Evolutionary conservation across 768 basidiomycete species (phyloP), one percentile per base, ranked within the genome.

Genomic region (Boletellus sp.): DNA sequence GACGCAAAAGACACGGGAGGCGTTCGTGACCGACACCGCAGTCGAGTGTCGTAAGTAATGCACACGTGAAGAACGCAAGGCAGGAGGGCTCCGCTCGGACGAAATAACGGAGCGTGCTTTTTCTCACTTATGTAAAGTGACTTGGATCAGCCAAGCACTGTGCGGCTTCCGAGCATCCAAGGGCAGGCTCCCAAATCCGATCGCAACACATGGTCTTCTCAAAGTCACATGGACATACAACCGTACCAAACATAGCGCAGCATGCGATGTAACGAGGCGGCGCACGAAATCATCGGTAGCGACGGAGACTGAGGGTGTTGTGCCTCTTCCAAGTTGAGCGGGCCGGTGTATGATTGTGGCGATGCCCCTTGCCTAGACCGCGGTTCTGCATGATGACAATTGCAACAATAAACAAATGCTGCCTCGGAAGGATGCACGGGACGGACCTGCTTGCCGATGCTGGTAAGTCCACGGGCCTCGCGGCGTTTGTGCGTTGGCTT

Each of bases 401-500:
- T 3, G 41, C 40, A 49, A n/a, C 20, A 8, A 11, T 58, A 23
- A 52, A 48, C 42, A 17, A 50, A 48, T 23, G 12, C 33, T 22
- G 2, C 17, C 17, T 24, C 22, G 38, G 20, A 28, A 23, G 41
- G 4, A 34, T 36, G 12, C 13, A 32, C n/a, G 10, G 7, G 22
- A 70, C 76, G 22, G n/a, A 87, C 90, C 79, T 92, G 84, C 75
- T 98, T 98, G 63, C 96, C 96, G 54, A 90, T 83, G 67, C 88
- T 85, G 68, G 96, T 99, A 61, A 99, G 91, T 56, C 96, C 96
- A 71, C 96, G 93, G 61, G 91, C 83, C 72, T 99, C 96, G 66
- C 96, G 86, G 67, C 88, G 91, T 77, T 97, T 99, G 87, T 99
- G 96, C 42, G 98, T 95, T 26, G 96, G 89, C 71, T 94, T 94